These are phyloP conservation scores for Prunus armeniaca DNA, from an alignment of 306 rosid species.

Conservation along the genomic window DNA sequence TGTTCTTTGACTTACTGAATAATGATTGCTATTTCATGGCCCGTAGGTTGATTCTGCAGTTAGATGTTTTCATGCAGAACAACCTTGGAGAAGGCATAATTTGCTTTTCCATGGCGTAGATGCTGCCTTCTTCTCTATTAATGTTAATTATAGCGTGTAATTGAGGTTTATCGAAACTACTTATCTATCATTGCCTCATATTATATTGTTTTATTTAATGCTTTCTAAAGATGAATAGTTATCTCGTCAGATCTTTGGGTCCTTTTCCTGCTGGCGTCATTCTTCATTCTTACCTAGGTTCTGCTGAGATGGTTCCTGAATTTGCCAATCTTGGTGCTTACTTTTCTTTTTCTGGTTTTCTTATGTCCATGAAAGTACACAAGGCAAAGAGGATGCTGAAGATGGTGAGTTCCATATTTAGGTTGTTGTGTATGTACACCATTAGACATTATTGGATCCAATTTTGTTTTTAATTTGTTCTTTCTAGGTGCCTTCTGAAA, in stretches of 20 bases:
- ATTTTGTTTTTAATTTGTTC: constrained; percentile 5
- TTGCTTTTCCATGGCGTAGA: not conserved
- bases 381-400: constrained; percentile 87
- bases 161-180: not conserved
- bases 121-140: not conserved
- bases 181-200: not conserved
- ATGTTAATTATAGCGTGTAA: not conserved
- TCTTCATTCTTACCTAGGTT: constrained; percentile 90
- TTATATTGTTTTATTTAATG: not conserved
- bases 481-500: constrained; percentile 65
- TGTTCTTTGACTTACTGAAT: not conserved
- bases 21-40: not conserved
- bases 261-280: constrained; percentile 92
- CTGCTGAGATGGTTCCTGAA: constrained; percentile 91
- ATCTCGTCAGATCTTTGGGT: constrained; percentile 56
- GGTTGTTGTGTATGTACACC: not conserved
- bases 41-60: not conserved
- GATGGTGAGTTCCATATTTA: constrained; percentile 39
- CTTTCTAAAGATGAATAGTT: constrained; percentile 7
- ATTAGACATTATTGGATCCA: not conserved
- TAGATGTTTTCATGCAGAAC: too few relatives aligned
- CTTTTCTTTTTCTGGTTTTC: constrained; percentile 89
- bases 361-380: constrained; percentile 59
- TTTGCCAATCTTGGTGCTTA: constrained; percentile 79
- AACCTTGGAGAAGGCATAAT: not conserved